These are phyloP conservation scores for Botryotinia calthae DNA, from an alignment of 2,329 filamentous ascomycete genomes.

Conservation along the genomic window DNA sequence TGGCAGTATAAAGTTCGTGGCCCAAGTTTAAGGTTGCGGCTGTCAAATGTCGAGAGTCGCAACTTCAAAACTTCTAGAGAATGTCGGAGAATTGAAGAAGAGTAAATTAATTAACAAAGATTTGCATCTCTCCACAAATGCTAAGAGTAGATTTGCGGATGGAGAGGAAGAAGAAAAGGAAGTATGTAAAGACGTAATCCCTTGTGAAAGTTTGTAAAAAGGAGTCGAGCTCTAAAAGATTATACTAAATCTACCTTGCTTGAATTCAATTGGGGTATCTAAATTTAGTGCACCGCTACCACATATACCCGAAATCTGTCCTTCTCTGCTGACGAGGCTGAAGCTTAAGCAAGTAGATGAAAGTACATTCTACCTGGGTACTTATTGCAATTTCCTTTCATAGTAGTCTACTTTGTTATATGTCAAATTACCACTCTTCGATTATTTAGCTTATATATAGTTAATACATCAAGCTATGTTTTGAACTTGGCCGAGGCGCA, in stretches of 20 bases:
- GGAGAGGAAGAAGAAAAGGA: constrained; percentile 5
- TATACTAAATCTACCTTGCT: constrained; percentile 19
- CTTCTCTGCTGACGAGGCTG: constrained; percentile 22
- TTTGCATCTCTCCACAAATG: constrained; percentile 34
- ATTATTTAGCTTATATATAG: too few species aligned
- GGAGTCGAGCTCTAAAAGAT: constrained; percentile 16
- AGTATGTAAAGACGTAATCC: constrained; percentile 17
- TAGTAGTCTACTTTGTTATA: not conserved
- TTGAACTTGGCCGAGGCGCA: not conserved
- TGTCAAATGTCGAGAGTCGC: constrained; percentile 9
- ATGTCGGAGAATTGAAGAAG: constrained; percentile 11
- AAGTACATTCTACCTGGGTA: not conserved
- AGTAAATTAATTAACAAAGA: constrained; percentile 30
- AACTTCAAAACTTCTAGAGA: constrained; percentile 12
- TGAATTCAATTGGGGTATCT: constrained; percentile 17
- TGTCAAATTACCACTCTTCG: not conserved
- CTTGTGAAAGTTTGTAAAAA: constrained; percentile 18
- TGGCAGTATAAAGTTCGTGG: constrained; percentile 14
- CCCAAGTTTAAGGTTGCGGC: constrained; percentile 9
- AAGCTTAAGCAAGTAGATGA: not conserved
- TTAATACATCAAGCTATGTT: not conserved
- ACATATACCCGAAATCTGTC: constrained; percentile 21
- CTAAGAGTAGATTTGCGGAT: constrained; percentile 11
- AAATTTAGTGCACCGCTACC: constrained; percentile 16
- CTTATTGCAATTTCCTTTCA: not conserved